Conservation (phyloP, 768 basidiomycete species). For the Tubosaeta sp. region DNA sequence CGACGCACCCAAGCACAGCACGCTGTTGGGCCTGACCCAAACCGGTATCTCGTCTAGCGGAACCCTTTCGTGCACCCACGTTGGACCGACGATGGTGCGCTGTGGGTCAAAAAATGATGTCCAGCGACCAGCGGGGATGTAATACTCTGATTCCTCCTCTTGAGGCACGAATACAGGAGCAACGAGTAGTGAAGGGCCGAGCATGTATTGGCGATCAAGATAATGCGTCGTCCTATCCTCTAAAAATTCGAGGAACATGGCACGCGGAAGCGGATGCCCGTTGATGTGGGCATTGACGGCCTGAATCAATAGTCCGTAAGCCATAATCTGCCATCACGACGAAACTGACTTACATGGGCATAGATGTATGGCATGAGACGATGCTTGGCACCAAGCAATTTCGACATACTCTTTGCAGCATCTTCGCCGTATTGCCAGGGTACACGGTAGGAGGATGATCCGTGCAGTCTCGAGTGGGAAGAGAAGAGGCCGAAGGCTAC, state of each 20-base stretch:
- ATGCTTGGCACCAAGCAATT: conserved; percentile 60
- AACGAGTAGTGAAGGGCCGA: conserved; percentile 56
- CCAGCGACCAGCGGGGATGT: conserved; percentile 58
- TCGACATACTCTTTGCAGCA: conserved; percentile 60
- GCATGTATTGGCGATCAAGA: conserved; percentile 59
- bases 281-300: conserved; percentile 47
- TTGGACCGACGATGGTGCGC: conserved; percentile 52
- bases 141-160: conserved; percentile 54
- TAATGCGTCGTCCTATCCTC: conserved; percentile 56
- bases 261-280: conserved; percentile 56
- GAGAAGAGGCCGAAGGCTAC: conserved; percentile 74
- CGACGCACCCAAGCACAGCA: conserved; percentile 33
- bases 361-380: conserved; percentile 74
- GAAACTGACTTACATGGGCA: conserved; percentile 37
- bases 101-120: conserved; percentile 55
- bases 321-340: neutral
- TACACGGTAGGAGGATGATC: conserved; percentile 69
- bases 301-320: conserved; percentile 26
- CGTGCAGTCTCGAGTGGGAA: conserved; percentile 71
- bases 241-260: conserved; percentile 65
- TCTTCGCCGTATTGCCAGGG: conserved; percentile 75
- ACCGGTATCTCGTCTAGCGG: conserved; percentile 62
- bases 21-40: conserved; percentile 56
- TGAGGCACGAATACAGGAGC: conserved; percentile 57
- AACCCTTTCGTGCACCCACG: conserved; percentile 61